phyloP scores from a whole-genome alignment of 208 protist genomes.

The Strigomonas culicis region DNA sequence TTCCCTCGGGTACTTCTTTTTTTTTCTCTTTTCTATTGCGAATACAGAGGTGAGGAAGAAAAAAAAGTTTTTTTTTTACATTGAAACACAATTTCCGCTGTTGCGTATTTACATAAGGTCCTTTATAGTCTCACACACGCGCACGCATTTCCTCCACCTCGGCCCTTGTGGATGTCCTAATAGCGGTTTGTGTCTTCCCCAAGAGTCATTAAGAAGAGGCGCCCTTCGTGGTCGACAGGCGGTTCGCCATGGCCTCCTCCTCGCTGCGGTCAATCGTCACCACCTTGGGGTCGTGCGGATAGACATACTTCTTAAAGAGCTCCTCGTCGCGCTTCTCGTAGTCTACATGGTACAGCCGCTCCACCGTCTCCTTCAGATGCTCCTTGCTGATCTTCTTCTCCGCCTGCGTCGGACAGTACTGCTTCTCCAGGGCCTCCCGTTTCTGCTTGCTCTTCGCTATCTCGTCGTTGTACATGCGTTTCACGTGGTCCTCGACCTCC shows the following conservation, averaged over 20 bases:
- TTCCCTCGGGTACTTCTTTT: conserved; percentile 1
- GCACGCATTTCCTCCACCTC: no score
- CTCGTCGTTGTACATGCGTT: conserved; percentile 80
- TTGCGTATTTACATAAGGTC: no score
- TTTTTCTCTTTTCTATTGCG: conserved; percentile 8
- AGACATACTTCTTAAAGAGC: conserved; percentile 85
- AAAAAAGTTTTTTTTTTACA: not conserved
- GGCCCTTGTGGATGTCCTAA: no score
- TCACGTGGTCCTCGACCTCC: conserved; percentile 74
- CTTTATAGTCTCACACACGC: no score
- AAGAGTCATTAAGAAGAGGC: no score
- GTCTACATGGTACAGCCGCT: conserved; percentile 72
- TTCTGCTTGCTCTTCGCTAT: conserved; percentile 41
- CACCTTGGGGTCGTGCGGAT: conserved; percentile 73
- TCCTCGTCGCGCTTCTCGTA: conserved; percentile 77
- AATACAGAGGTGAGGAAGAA: no score
- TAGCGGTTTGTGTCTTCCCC: no score
- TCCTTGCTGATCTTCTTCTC: conserved; percentile 67
- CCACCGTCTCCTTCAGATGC: conserved; percentile 57
- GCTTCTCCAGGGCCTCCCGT: conserved; percentile 44
- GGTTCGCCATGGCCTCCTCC: conserved; percentile 65
- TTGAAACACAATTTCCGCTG: not conserved
- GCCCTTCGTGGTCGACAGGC: conserved; percentile 63
- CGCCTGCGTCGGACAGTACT: conserved; percentile 48
- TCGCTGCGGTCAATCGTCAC: conserved; percentile 49